These are phyloP conservation scores for Botrytis cinerea DNA, from an alignment of 2,329 filamentous ascomycete genomes.

Conservation along the genomic window DNA sequence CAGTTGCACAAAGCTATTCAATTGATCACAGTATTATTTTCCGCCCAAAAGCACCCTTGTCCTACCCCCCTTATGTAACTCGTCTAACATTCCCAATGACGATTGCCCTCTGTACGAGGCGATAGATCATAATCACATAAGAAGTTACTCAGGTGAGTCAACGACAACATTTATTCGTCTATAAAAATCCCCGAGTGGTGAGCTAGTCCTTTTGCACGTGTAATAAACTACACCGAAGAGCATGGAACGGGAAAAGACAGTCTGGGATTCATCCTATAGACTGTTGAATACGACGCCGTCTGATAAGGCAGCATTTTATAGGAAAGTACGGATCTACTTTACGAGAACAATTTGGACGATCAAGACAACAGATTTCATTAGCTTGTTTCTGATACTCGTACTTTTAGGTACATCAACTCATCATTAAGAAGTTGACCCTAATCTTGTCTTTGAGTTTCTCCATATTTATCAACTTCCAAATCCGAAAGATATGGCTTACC, in stretches of 20 bases:
- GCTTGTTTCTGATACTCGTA: neutral
- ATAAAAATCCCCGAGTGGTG: neutral
- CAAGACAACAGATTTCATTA: neutral
- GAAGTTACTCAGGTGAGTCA: slow-evolving; percentile 22
- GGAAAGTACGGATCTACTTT: slow-evolving; percentile 1
- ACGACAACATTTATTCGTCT: neutral
- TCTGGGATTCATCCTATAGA: neutral
- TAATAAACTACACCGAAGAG: neutral
- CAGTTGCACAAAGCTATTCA: neutral
- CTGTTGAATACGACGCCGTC: neutral
- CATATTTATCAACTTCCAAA: neutral
- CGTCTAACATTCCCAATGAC: neutral
- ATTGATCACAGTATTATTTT: neutral
- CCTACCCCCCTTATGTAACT: slow-evolving; percentile 19
- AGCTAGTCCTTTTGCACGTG: slow-evolving; percentile 5
- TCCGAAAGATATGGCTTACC: slow-evolving; percentile 6
- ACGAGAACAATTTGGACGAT: neutral
- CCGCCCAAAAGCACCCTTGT: neutral
- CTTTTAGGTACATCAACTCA: neutral
- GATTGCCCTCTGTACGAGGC: slow-evolving; percentile 11
- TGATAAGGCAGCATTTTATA: neutral
- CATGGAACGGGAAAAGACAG: neutral
- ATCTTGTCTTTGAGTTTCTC: neutral
- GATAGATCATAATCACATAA: slow-evolving; percentile 3
- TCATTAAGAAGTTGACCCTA: neutral